Evolutionary conservation across 2,329 filamentous ascomycete genomes (phyloP), one percentile per base, ranked within the genome.

Genomic region (Piedraia hortae): DNA sequence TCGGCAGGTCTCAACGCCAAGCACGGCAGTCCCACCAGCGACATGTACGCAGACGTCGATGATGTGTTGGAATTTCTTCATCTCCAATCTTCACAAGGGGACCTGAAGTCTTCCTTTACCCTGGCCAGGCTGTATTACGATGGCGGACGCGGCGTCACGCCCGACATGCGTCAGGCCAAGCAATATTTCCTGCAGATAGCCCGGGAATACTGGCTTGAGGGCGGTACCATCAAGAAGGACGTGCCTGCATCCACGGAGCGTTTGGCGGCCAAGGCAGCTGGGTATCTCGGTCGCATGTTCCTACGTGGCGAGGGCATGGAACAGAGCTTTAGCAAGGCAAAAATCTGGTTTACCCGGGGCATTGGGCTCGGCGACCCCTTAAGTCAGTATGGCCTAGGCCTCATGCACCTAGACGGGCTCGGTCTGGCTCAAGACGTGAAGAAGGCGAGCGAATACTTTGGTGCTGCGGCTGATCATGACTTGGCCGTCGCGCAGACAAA

Each of bases 11-110:
- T 62, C 25, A 80, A 89, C 39, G 77, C 78, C 3, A 60, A 69
- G 36, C 66, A 67, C 30, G 62, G 66, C 10, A 64, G 65, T 25
- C 59, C 67, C 1, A 68, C 71, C 31, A 74, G 75, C 3, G 73
- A 85, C 38, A 63, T 71, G 1, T 71, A 89, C 36, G 77, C 78
- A 1, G 73, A 75, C 9, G 62, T 91, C 26, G 78, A 89, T 35
- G 82, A 97, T 43, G 72, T 93, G 9, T 64, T 97, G 27, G 85
- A 97, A 41, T 97, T 90, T 35, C 54, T 90, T 32, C 75, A 90
- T 35, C 56, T 90, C 18, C 70, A 89, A 56, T 77, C 77, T 4
- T 65, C 80, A 28, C 89, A 89, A 41, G 78, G 80, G 6, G 77
- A 90, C 37, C 62, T 75, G 25, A 78, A 74, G 40, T 75, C 80